Conservation (phyloP, 2,329 filamentous ascomycete genomes). For the Pseudocercospora vitis region DNA sequence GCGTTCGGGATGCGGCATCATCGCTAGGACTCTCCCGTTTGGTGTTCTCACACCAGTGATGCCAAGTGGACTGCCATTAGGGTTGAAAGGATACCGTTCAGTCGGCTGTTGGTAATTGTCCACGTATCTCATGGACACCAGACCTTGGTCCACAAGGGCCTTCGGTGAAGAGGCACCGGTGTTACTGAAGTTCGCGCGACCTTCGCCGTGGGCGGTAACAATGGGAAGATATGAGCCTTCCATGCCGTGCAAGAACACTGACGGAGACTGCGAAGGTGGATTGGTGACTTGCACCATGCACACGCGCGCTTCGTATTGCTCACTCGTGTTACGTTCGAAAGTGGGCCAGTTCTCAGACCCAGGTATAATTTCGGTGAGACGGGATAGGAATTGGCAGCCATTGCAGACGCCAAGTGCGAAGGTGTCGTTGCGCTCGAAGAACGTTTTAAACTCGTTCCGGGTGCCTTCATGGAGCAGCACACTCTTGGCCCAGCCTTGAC, state of each 20-base stretch:
- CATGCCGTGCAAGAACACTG: conserved; percentile 93
- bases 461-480: conserved; percentile 79
- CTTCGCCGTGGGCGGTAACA: conserved; percentile 87
- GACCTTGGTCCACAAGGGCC: conserved; percentile 61
- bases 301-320: conserved; percentile 87
- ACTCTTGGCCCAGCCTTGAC: conserved; percentile 92
- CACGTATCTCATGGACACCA: conserved; percentile 78
- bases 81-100: conserved; percentile 84
- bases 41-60: conserved; percentile 76
- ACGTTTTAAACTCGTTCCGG: conserved; percentile 74
- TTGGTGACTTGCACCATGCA: conserved; percentile 81
- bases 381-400: conserved; percentile 90
- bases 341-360: conserved; percentile 80
- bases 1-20: conserved; percentile 95
- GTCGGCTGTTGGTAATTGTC: conserved; percentile 77
- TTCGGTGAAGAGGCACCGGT: conserved; percentile 49
- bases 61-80: conserved; percentile 78
- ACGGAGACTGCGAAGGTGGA: conserved; percentile 52
- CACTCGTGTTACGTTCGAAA: conserved; percentile 79
- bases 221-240: conserved; percentile 77
- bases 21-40: conserved; percentile 77
- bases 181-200: conserved; percentile 64
- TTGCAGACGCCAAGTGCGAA: conserved; percentile 96
- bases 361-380: conserved; percentile 79
- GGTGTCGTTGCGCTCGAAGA: conserved; percentile 86